These are phyloP conservation scores for Rhodotorula sphaerocarpa DNA, from an alignment of 768 basidiomycete genomes.

Conservation along the genomic window DNA sequence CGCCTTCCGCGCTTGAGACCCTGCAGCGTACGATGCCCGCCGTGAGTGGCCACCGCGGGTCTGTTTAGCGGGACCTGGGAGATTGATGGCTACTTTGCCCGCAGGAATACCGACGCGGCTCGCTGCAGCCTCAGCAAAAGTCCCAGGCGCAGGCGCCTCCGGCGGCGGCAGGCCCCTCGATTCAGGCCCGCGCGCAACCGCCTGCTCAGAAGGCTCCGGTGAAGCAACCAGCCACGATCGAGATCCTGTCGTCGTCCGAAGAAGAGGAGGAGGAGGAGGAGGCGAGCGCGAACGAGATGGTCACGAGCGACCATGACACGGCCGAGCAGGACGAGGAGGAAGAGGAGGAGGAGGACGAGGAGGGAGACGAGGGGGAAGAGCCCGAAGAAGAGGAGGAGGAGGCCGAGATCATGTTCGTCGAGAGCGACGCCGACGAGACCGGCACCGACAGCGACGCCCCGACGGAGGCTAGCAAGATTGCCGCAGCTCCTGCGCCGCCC, in stretches of 20 bases:
- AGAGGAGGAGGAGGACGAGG: not conserved
- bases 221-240: constrained; percentile 20
- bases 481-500: not conserved
- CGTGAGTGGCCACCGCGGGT: constrained; percentile 4
- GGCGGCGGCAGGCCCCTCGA: no score
- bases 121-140: not conserved
- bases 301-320: not conserved
- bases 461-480: not conserved
- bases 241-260: not conserved
- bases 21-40: constrained; percentile 34
- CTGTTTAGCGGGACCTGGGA: not conserved
- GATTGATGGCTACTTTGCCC: no score
- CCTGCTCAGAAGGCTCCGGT: not conserved
- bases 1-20: constrained; percentile 18
- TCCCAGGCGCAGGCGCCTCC: not conserved
- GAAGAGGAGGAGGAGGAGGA: constrained; percentile 7
- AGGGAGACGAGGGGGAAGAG: not conserved
- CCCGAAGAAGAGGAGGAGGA: not conserved
- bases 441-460: not conserved
- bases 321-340: not conserved
- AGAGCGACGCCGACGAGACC: no score
- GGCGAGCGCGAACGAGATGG: not conserved
- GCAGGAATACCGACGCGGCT: not conserved
- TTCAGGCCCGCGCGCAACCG: not conserved
- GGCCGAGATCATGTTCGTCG: constrained; percentile 1